Percentiles rank a stretch among this genome's conserved stretches.
Conservation (phyloP, 169 alveolate genomes). For the Eimeria necatrix region DNA sequence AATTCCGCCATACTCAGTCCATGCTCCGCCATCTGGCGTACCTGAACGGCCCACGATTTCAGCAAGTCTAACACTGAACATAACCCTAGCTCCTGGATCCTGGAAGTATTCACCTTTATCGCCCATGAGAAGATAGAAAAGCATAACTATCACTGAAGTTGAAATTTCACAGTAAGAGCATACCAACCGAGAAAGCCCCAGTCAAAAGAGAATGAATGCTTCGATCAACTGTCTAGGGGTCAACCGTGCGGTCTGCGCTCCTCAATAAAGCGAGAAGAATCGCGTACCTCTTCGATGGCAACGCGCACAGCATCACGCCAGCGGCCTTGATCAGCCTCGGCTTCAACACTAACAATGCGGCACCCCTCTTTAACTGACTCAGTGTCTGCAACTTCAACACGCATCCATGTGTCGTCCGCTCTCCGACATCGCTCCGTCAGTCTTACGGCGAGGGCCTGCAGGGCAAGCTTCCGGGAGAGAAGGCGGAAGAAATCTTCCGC, state of each 20-base stretch:
- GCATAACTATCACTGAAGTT: no score
- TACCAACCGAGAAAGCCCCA: no score
- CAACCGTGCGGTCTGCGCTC: neutral
- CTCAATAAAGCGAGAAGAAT: neutral
- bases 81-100: no score
- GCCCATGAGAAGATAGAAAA: no score
- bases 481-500: conserved; percentile 73
- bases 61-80: no score
- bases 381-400: conserved; percentile 65
- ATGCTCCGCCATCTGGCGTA: conserved; percentile 76
- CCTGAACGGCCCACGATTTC: conserved; percentile 5
- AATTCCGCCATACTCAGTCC: conserved; percentile 72
- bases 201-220: no score
- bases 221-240: no score
- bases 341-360: conserved; percentile 71
- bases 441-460: conserved; percentile 77
- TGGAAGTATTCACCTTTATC: no score
- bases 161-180: no score
- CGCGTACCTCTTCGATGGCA: conserved; percentile 69
- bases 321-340: conserved; percentile 61
- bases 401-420: conserved; percentile 59
- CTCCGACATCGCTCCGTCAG: conserved; percentile 56
- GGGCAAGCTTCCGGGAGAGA: conserved; percentile 73
- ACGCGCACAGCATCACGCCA: conserved; percentile 70
- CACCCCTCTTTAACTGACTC: conserved; percentile 80